These are phyloP conservation scores for Leccinellum albellum DNA, from an alignment of 768 basidiomycete species.

Conservation along the genomic window DNA sequence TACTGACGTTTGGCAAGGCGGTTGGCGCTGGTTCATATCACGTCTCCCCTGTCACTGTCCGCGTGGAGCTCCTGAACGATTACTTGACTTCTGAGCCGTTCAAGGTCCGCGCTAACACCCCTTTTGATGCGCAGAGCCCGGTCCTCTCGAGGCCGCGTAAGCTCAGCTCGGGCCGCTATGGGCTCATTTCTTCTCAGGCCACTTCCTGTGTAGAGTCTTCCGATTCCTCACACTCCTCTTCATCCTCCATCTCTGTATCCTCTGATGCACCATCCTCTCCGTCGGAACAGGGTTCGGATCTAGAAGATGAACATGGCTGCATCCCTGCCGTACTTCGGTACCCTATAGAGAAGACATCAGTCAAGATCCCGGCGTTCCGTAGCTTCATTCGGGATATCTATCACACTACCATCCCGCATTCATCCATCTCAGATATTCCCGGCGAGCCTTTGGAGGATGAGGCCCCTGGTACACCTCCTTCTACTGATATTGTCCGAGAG, in stretches of 20 bases:
- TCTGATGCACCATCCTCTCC: conserved; percentile 29
- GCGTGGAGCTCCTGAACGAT: conserved; percentile 48
- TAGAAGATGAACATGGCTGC: conserved; percentile 43
- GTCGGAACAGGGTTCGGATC: conserved; percentile 47
- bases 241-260: conserved; percentile 43
- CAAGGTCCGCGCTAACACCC: background rate
- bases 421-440: conserved; percentile 11
- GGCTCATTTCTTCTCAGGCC: conserved; percentile 39
- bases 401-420: conserved; percentile 7
- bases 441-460: conserved; percentile 10
- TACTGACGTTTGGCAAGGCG: conserved; percentile 73
- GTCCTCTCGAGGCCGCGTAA: conserved; percentile 25
- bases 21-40: conserved; percentile 60
- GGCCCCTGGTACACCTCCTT: conserved; percentile 6
- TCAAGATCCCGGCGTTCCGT: conserved; percentile 33
- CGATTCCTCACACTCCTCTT: conserved; percentile 21
- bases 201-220: conserved; percentile 29
- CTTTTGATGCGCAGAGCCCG: conserved; percentile 30
- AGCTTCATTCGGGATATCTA: conserved; percentile 30
- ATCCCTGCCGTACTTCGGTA: conserved; percentile 13
- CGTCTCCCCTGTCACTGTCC: conserved; percentile 61
- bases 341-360: conserved; percentile 9
- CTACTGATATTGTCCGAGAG: background rate
- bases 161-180: conserved; percentile 58
- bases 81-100: conserved; percentile 18